Evolutionary conservation across 2,329 filamentous ascomycete genomes (phyloP), one percentile per base, ranked within the genome.

Genomic region (Alternaria longipes): DNA sequence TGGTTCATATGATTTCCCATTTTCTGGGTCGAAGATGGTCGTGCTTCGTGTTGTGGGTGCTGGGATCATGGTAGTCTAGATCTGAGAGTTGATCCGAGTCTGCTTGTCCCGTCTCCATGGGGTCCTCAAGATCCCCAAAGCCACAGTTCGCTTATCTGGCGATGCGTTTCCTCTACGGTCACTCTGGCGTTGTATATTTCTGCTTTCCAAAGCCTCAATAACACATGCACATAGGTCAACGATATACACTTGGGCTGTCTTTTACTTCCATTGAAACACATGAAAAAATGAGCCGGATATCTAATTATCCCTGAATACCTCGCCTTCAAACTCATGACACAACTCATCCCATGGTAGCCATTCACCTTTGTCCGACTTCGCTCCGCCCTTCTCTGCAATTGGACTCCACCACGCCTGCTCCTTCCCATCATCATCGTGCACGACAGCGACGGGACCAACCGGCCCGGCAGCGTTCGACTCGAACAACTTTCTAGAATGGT

Each of bases 1-100:
- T 69, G 59, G 57, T 66, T 59, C 11, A 32, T 50, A 34, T 67
- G 36, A 52, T 11, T 22, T 26, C 14, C 11, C 11, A 20, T 26
- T 12, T 4, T 16, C n/a, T 41, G 11, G 8, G 22, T 52, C n/a
- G 36, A 20, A 8, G 9, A 32, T 30, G 50, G 30, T 9, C 11
- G 4, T 41, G 11, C n/a, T 41, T 52, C 20, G 36, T 41, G 22
- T 20, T 26, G 36, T 12, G 36, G 28, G 34, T 52, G n/a, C 16
- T 38, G 30, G 14, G 8, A 24, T 24, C 20, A 38, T 38, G 20
- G 22, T n/a, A 36, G 32, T 38, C 30, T 50, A 9, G 5, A 20
- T 18, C 16, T 50, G 46, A n/a, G 46, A 26, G 20, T 24, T 4
- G 30, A 20, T 50, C 24, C 16, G 5, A 24, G 20, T 20, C 20